Conservation (phyloP, 2,329 filamentous ascomycete genomes). For the Taxawa tesnikishii region DNA sequence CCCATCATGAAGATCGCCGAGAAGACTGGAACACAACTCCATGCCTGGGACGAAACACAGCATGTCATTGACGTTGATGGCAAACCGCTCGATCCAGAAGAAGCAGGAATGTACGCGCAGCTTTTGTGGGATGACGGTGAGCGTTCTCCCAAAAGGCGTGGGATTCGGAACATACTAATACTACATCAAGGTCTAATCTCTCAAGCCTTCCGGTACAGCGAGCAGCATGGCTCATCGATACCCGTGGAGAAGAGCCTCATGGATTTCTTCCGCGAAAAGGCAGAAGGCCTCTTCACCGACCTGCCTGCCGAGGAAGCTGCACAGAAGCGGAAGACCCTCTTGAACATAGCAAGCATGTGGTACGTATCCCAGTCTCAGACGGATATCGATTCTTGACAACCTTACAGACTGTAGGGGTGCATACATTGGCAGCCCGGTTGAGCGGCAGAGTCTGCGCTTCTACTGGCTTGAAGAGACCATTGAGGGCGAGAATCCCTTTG, state of each 20-base stretch:
- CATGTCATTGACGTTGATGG: slow-evolving; percentile 48
- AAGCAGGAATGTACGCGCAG: slow-evolving; percentile 27
- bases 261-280: slow-evolving; percentile 42
- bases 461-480: slow-evolving; percentile 72
- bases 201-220: slow-evolving; percentile 55
- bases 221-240: slow-evolving; percentile 42
- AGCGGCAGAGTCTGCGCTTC: slow-evolving; percentile 58
- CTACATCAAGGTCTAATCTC: too few relatives aligned
- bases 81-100: slow-evolving; percentile 30
- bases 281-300: slow-evolving; percentile 28
- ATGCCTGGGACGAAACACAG: slow-evolving; percentile 42
- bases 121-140: slow-evolving; percentile 46
- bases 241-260: slow-evolving; percentile 39
- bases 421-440: slow-evolving; percentile 54
- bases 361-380: too few relatives aligned
- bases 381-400: too few relatives aligned
- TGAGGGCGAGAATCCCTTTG: slow-evolving; percentile 55
- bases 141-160: too few relatives aligned
- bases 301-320: slow-evolving; percentile 23
- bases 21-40: slow-evolving; percentile 42
- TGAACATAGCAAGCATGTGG: slow-evolving; percentile 53
- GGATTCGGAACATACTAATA: too few relatives aligned
- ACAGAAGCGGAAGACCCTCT: slow-evolving; percentile 34
- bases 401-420: too few relatives aligned
- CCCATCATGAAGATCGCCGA: slow-evolving; percentile 56